Percentiles rank a stretch among this genome's conserved stretches.
phyloP scores from a whole-genome alignment of 2,329 filamentous ascomycete species.

The Aspergillus persii region DNA sequence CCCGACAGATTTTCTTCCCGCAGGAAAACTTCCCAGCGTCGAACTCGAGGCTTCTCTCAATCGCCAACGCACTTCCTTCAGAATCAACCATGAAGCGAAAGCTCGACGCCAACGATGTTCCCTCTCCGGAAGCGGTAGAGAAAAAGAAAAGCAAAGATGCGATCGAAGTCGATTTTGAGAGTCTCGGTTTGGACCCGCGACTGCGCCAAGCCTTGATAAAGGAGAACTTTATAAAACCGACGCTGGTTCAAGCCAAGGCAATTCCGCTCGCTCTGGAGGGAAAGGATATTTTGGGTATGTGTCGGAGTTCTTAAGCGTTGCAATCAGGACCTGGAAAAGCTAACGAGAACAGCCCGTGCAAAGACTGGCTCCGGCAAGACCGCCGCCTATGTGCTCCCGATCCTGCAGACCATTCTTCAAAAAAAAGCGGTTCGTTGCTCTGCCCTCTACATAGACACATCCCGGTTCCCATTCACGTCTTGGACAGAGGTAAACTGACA shows the following conservation, averaged over 20 bases:
- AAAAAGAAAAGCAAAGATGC: constrained; percentile 22
- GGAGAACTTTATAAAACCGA: constrained; percentile 81
- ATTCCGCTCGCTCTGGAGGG: constrained; percentile 87
- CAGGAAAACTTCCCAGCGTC: constrained; percentile 29
- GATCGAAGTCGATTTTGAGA: constrained; percentile 63
- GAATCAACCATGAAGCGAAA: constrained; percentile 49
- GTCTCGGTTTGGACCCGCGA: constrained; percentile 77
- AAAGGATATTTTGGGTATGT: constrained; percentile 71
- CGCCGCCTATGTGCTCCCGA: constrained; percentile 86
- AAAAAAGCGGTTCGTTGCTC: constrained; percentile 61
- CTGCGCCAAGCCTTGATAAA: constrained; percentile 81
- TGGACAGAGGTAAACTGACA: constrained; percentile 2
- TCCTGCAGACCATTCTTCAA: constrained; percentile 80
- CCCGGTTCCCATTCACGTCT: no score
- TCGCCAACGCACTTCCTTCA: neutral
- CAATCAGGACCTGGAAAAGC: neutral
- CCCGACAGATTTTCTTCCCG: constrained; percentile 28
- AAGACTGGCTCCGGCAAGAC: constrained; percentile 98
- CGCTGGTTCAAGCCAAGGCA: constrained; percentile 80
- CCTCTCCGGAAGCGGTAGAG: constrained; percentile 35
- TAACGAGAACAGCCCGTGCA: constrained; percentile 64
- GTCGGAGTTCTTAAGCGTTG: no score
- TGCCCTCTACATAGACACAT: neutral
- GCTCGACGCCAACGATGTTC: constrained; percentile 48
- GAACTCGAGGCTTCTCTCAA: constrained; percentile 4